Conservation (phyloP, 2,329 filamentous ascomycete species). For the Alternaria sp. region DNA sequence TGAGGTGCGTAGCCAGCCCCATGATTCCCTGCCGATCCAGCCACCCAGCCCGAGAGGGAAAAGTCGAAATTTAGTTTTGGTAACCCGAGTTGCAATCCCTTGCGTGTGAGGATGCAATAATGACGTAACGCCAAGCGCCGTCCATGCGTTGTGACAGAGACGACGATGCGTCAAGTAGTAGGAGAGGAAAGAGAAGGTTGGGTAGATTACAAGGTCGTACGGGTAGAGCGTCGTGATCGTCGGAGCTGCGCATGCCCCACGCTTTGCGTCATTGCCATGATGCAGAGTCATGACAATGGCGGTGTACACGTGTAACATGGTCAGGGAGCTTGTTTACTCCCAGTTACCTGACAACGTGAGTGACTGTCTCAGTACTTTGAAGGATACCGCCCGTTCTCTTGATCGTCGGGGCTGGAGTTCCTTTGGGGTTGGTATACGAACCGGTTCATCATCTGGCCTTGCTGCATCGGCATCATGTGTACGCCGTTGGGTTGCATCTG, state of each 20-base stretch:
- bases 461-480: constrained; percentile 50
- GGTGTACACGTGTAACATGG: constrained; percentile 7
- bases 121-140: constrained; percentile 41
- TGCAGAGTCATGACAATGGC: constrained; percentile 14
- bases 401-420: constrained; percentile 29
- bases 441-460: constrained; percentile 48
- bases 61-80: constrained; percentile 20
- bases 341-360: constrained; percentile 43
- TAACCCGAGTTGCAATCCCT: constrained; percentile 16
- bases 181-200: constrained; percentile 30
- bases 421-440: constrained; percentile 39
- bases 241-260: constrained; percentile 7
- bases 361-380: constrained; percentile 30
- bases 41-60: constrained; percentile 17
- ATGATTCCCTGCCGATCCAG: constrained; percentile 13
- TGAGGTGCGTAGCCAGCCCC: constrained; percentile 5
- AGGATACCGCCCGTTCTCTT: constrained; percentile 36
- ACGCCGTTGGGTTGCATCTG: constrained; percentile 50
- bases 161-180: constrained; percentile 26
- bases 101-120: constrained; percentile 20
- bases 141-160: constrained; percentile 33
- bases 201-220: constrained; percentile 39
- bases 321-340: constrained; percentile 22
- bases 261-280: constrained; percentile 7
- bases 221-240: constrained; percentile 15